Evolutionary conservation across 148 eudicot genomes (phyloP), one percentile per base, ranked within the genome.

Genomic region (Chenopodium formosanum): DNA sequence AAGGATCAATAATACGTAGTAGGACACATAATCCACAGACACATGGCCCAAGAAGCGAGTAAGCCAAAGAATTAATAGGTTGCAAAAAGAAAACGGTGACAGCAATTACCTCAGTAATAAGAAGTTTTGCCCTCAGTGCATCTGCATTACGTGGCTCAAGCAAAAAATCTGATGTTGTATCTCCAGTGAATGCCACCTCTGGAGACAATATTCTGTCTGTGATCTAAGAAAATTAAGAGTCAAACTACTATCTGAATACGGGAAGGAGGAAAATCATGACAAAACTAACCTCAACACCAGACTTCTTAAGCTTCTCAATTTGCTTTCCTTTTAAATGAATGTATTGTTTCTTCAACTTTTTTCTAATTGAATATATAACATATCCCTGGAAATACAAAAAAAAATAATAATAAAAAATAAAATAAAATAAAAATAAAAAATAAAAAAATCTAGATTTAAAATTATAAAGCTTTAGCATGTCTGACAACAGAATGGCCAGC

Each of bases 141-240:
- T 95, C 98, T 80, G 97, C 93, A 90, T 91, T 95, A 34, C 85
- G 91, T 75, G 98, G 97, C 85, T 95, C 94, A 76, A 92, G 91
- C 79, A 91, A 85, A 84, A 91, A 95, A 79, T 95, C 96, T 40
- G 98, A 93, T 44, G 82, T 92, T 78, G 98, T 95, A 85, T 95
- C 98, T 74, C 98, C 98, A 12, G 97, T 93, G 85, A 95, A 95
- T 48, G 98, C 98, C 67, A 95, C 95, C 86, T 95, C 98, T 44
- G 98, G 98, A 82, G 88, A 89, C 84, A 95, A 85, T 81, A 95
- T 85, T 86, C 86, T 88, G 87, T 95, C 97, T 84, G 95, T 92
- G 77, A 95, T 95, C 98, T 94, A 86, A 83, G 77, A 46, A 31
- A 76, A 16, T 75, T 72, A 8, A 72, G 77, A 62, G 86, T 82